These are phyloP conservation scores for Xanthoparmelia taractica DNA, from an alignment of 495 filamentous ascomycete species.

Conservation along the genomic window DNA sequence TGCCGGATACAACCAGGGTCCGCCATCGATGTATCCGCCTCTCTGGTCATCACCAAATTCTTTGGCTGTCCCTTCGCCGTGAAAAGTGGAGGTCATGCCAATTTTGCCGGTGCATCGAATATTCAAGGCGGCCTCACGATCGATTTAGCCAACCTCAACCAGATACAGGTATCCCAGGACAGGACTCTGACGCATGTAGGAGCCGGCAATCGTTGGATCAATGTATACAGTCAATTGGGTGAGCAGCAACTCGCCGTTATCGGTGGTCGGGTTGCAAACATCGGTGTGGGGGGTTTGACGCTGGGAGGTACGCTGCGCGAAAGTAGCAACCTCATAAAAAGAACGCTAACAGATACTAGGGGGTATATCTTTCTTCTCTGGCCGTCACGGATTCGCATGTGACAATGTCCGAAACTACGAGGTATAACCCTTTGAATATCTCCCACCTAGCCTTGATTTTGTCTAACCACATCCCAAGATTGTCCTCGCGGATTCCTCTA, in stretches of 20 bases:
- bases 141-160: constrained; percentile 41
- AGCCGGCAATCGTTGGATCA: constrained; percentile 44
- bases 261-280: constrained; percentile 47
- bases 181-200: constrained; percentile 40
- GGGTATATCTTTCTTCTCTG: constrained; percentile 38
- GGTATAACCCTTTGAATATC: constrained; percentile 22
- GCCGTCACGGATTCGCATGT: constrained; percentile 43
- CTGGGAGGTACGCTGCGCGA: constrained; percentile 34
- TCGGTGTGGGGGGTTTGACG: constrained; percentile 53
- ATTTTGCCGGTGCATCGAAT: constrained; percentile 46
- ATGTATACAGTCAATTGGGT: constrained; percentile 47
- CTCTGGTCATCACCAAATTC: constrained; percentile 17
- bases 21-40: constrained; percentile 29
- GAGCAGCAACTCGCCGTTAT: constrained; percentile 41
- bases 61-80: constrained; percentile 40
- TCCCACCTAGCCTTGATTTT: background rate
- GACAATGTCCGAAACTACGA: constrained; percentile 45
- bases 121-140: constrained; percentile 47
- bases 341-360: constrained; percentile 19
- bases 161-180: constrained; percentile 39
- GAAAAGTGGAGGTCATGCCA: constrained; percentile 46
- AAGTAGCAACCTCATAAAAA: too few species aligned
- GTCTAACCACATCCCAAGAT: constrained; percentile 10
- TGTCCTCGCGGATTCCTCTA: constrained; percentile 38
- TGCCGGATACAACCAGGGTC: constrained; percentile 42